Conservation (phyloP, 805 yeast genomes). For the Kluyveromyces nonfermentans region DNA sequence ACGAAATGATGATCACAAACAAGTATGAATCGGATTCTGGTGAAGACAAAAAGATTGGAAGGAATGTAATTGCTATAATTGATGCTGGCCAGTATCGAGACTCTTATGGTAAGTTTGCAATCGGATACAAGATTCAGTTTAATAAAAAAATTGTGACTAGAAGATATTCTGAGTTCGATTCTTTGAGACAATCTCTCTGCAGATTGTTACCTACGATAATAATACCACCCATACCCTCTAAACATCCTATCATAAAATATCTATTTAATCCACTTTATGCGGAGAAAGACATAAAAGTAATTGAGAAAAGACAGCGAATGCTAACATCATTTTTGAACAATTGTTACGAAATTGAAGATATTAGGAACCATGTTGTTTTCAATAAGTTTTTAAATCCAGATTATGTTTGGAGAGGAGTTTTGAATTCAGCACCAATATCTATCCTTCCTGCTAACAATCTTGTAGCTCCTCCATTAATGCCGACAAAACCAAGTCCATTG, state of each 20-base stretch:
- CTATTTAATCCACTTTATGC: constrained; percentile 36
- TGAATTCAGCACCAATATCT: constrained; percentile 45
- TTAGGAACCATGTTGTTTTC: constrained; percentile 54
- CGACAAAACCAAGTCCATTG: constrained; percentile 46
- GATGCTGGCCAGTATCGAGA: constrained; percentile 87
- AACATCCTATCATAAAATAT: constrained; percentile 51
- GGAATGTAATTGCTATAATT: constrained; percentile 31
- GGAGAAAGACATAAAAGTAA: constrained; percentile 35
- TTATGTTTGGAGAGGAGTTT: constrained; percentile 72
- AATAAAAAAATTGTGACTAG: constrained; percentile 59
- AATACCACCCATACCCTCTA: constrained; percentile 91
- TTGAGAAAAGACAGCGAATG: constrained; percentile 66
- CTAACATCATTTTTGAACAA: constrained; percentile 69
- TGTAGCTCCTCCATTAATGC: constrained; percentile 53
- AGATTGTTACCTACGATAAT: constrained; percentile 71
- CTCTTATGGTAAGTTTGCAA: constrained; percentile 63
- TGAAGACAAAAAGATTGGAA: not conserved
- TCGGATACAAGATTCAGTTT: constrained; percentile 70
- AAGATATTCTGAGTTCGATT: constrained; percentile 87
- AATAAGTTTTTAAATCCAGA: constrained; percentile 78
- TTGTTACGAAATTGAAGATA: constrained; percentile 49
- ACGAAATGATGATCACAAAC: not conserved
- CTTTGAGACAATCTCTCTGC: constrained; percentile 59
- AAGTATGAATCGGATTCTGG: not conserved
- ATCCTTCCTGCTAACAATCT: constrained; percentile 44